These are phyloP conservation scores for Phlyctochytrium arcticum DNA, from an alignment of 192 early-diverging fungal species.

Conservation along the genomic window DNA sequence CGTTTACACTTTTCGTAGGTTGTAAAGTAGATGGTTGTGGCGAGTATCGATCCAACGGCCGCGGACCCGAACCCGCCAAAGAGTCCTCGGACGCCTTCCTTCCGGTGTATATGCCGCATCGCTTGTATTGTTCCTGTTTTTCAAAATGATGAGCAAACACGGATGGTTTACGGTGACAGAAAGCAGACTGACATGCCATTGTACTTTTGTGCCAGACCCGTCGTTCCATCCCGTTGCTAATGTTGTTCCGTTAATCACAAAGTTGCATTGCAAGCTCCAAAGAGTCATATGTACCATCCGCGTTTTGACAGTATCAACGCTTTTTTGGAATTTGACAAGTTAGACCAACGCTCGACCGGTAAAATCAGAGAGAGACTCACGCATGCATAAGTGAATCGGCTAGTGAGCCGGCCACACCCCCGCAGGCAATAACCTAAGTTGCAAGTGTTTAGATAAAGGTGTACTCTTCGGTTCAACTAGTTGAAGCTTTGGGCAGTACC, in stretches of 20 bases:
- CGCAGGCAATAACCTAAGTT: slow-evolving; percentile 11
- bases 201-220: slow-evolving; percentile 4
- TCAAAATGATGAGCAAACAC: too few relatives aligned
- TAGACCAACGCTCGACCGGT: neutral
- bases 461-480: too few relatives aligned
- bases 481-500: too few relatives aligned
- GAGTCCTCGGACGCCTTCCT: slow-evolving; percentile 34
- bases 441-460: too few relatives aligned
- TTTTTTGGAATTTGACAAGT: neutral
- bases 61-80: slow-evolving; percentile 33
- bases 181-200: neutral
- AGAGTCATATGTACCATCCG: slow-evolving; percentile 14
- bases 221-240: slow-evolving; percentile 12
- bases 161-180: too few relatives aligned
- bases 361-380: neutral
- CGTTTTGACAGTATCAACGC: slow-evolving; percentile 35
- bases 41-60: slow-evolving; percentile 25
- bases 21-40: slow-evolving; percentile 35
- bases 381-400: slow-evolving; percentile 28
- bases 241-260: neutral
- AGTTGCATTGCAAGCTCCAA: neutral
- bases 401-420: slow-evolving; percentile 22
- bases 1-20: slow-evolving; percentile 37
- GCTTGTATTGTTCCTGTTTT: slow-evolving; percentile 22
- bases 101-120: slow-evolving; percentile 16